Base-by-base conservation (phyloP, 208 protist genomes). In the Leptomonas seymouri region DNA sequence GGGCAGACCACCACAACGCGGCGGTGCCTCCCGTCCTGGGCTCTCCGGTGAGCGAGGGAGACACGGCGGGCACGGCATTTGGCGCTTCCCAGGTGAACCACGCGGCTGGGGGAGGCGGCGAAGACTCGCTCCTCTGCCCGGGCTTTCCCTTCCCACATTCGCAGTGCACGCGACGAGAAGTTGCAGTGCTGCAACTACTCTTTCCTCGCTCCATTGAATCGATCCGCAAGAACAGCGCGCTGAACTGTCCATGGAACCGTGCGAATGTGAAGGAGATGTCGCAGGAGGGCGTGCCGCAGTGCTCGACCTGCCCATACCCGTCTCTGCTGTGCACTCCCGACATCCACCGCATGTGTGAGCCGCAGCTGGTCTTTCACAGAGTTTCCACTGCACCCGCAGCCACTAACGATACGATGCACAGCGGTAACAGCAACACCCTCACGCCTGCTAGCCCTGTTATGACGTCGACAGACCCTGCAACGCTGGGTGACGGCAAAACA, bases 271-370 rank as follows among this genome's bases (percentile, higher is more conserved):
- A n/a, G n/a, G 48, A 46, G 28, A 55, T 48, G 58, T 50, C 46
- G 48, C 11, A 4, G n/a, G 56, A 71, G 20, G 58, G 55, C 12
- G 41, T 85, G 69, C 70, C 74, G 62, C 67, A 76, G 34, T 93
- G 87, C 60, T 57, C 61, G n/a, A 60, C 69, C 20, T 95, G 87
- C 63, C 21, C 21, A 23, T 31, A 15, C 42, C 83, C 87, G 3
- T 89, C 84, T 15, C 70, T 93, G 56, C 81, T 95, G 60, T 93
- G 87, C 74, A 73, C 84, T 8, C 80, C 80, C 7, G 69, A 83
- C 63, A 82, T 87, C 11, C 60, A 51, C 15, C 50, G 78, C 61
- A 84, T 93, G 74, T 95, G 80, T 62, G 70, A 90, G 45, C 69
- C 90, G 20, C 86, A 91, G 71, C 86, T 84, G 28, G 42, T 82